Percentiles rank a stretch among this genome's conserved stretches.
Conservation (phyloP, 805 yeast genomes). For the Wickerhamiella occidentalis region DNA sequence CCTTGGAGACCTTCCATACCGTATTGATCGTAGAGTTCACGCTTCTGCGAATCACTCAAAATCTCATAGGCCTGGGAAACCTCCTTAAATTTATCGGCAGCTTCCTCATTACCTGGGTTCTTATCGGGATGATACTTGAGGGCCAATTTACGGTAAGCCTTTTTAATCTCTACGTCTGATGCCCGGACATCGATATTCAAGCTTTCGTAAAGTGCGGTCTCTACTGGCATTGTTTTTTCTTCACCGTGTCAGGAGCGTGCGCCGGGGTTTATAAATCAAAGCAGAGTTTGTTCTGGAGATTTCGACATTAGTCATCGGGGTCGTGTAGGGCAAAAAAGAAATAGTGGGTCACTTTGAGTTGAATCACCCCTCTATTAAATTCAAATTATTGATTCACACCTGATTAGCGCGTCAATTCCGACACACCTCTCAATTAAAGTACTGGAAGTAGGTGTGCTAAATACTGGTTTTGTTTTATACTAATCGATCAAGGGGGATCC, state of each 20-base stretch:
- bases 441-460: too few relatives aligned
- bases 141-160: slow-evolving; percentile 68
- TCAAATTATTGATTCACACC: too few relatives aligned
- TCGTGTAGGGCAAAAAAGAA: background rate
- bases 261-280: background rate
- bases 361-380: too few relatives aligned
- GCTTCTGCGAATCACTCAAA: slow-evolving; percentile 76
- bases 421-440: too few relatives aligned
- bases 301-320: slow-evolving; percentile 1
- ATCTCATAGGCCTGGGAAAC: slow-evolving; percentile 79
- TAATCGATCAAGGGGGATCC: too few relatives aligned
- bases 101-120: slow-evolving; percentile 55
- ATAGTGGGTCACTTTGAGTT: background rate
- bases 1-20: slow-evolving; percentile 89
- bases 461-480: too few relatives aligned
- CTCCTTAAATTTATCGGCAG: slow-evolving; percentile 93
- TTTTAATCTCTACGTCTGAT: slow-evolving; percentile 48
- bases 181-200: slow-evolving; percentile 47
- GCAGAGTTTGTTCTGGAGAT: background rate
- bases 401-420: too few relatives aligned
- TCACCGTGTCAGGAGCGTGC: background rate
- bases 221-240: slow-evolving; percentile 50
- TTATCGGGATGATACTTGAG: slow-evolving; percentile 76
- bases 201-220: slow-evolving; percentile 50
- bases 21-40: slow-evolving; percentile 72